A percentile compares a stretch with the other conserved stretches of the same genome.
Evolutionary conservation across 75 land plant genomes (phyloP).

Genomic region (Cupressus sempervirens): DNA sequence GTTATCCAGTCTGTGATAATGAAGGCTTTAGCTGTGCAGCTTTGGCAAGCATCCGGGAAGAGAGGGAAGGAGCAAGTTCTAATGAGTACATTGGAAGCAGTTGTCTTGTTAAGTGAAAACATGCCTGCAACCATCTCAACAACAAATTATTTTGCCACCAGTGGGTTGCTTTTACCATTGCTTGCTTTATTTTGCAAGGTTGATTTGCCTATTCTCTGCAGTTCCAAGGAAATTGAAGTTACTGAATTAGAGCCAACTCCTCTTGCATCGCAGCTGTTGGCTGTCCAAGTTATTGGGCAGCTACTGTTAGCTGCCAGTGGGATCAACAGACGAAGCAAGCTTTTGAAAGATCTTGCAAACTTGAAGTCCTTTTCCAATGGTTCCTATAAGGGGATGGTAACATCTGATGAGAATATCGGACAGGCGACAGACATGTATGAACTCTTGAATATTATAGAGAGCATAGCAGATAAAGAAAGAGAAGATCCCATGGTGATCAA

Average conservation of each 20-base stretch:
- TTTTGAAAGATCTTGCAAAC: slow-evolving; percentile 32
- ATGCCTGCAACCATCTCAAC: slow-evolving; percentile 24
- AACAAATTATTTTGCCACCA: slow-evolving; percentile 29
- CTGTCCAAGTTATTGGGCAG: slow-evolving; percentile 44
- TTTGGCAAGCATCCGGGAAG: slow-evolving; percentile 38
- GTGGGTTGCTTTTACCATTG: slow-evolving; percentile 35
- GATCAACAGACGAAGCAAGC: slow-evolving; percentile 40
- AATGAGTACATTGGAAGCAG: slow-evolving; percentile 27
- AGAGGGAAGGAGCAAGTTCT: slow-evolving; percentile 33
- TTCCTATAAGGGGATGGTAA: slow-evolving; percentile 14
- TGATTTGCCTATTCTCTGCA: slow-evolving; percentile 17
- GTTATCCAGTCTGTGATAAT: slow-evolving; percentile 37
- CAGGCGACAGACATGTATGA: slow-evolving; percentile 55
- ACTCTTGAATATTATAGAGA: slow-evolving; percentile 36
- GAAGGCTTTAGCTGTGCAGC: slow-evolving; percentile 25
- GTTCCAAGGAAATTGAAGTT: not conserved
- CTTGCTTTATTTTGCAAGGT: slow-evolving; percentile 42
- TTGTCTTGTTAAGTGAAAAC: slow-evolving; percentile 29
- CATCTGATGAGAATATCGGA: slow-evolving; percentile 24
- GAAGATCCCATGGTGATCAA: slow-evolving; percentile 25
- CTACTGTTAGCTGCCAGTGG: slow-evolving; percentile 45
- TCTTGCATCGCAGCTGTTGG: slow-evolving; percentile 20
- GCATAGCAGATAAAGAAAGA: not conserved
- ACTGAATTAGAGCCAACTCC: not conserved
- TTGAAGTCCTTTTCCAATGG: slow-evolving; percentile 23